phyloP scores from a whole-genome alignment of 1,139 yeast species.

The Taiozyma sp. region DNA sequence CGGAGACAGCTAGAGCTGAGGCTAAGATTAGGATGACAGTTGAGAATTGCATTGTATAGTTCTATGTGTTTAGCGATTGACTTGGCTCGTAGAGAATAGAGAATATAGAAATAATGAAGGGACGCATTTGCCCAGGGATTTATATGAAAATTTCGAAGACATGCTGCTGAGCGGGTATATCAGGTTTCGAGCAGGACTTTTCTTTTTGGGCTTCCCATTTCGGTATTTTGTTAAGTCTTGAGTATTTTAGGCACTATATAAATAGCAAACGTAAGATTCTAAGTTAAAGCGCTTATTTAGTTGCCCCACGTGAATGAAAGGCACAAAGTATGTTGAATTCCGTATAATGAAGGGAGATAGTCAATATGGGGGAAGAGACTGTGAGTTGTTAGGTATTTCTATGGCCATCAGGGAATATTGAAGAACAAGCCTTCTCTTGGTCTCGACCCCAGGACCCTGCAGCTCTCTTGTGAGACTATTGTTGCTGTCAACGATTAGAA shows the following conservation, averaged over 20 bases:
- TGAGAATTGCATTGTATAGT: slow-evolving; percentile 4
- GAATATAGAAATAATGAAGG: neutral
- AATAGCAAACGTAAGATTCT: neutral
- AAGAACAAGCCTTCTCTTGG: too few relatives aligned
- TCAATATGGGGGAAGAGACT: too few relatives aligned
- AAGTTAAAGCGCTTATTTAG: too few relatives aligned
- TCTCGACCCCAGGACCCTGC: too few relatives aligned
- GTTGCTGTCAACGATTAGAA: too few relatives aligned
- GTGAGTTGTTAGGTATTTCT: too few relatives aligned
- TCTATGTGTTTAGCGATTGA: neutral
- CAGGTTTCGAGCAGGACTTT: neutral
- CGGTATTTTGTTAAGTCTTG: neutral
- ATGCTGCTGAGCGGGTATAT: too few relatives aligned
- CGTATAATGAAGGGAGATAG: too few relatives aligned
- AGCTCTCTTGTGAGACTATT: too few relatives aligned
- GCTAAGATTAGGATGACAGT: slow-evolving; percentile 1
- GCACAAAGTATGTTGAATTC: too few relatives aligned
- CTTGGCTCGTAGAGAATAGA: neutral
- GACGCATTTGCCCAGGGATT: neutral
- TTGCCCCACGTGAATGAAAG: too few relatives aligned
- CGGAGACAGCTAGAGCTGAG: slow-evolving; percentile 2
- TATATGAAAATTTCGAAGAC: neutral
- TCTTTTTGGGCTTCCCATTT: neutral
- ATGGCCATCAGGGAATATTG: too few relatives aligned
- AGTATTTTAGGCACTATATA: neutral